Evolutionary conservation across 2,329 filamentous ascomycete species (phyloP).

Genomic region (Hypoxylon sp.): DNA sequence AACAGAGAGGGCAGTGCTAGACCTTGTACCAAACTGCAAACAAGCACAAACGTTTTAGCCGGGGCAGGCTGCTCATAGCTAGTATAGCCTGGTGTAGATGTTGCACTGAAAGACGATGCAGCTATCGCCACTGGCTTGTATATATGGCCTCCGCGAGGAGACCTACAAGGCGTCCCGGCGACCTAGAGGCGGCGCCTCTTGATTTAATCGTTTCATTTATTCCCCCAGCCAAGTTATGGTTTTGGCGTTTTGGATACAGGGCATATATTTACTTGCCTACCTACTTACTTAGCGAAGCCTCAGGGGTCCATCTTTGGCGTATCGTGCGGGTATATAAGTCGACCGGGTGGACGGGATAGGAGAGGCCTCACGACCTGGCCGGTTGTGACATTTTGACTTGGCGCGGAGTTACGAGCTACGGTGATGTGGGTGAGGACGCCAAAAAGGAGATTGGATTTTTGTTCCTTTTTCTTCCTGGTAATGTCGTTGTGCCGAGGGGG

Average conservation of each 20-base stretch:
- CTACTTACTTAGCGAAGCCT: conserved; percentile 1
- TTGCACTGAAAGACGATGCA: conserved; percentile 24
- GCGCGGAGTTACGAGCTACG: conserved; percentile 39
- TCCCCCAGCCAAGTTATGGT: conserved; percentile 9
- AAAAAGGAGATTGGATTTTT: conserved; percentile 34
- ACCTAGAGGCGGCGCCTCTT: conserved; percentile 33
- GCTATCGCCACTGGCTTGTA: conserved; percentile 7
- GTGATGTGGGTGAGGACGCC: conserved; percentile 6
- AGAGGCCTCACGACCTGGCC: conserved; percentile 3
- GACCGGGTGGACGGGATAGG: conserved; percentile 28
- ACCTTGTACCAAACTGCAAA: conserved; percentile 17
- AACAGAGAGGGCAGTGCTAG: conserved; percentile 5
- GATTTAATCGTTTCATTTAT: conserved; percentile 15
- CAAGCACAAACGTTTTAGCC: conserved; percentile 31
- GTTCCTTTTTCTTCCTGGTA: conserved; percentile 20
- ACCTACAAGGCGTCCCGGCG: conserved; percentile 20
- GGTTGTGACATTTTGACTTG: conserved; percentile 31
- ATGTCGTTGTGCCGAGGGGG: conserved; percentile 5
- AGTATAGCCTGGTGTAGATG: background rate
- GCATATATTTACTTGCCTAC: conserved; percentile 1
- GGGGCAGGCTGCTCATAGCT: background rate
- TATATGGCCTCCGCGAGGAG: conserved; percentile 15
- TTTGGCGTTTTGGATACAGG: conserved; percentile 24
- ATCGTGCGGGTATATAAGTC: conserved; percentile 27
- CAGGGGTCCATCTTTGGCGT: conserved; percentile 19